Base-by-base conservation (phyloP, 345 rosid genomes). In the Limnanthes douglasii region DNA sequence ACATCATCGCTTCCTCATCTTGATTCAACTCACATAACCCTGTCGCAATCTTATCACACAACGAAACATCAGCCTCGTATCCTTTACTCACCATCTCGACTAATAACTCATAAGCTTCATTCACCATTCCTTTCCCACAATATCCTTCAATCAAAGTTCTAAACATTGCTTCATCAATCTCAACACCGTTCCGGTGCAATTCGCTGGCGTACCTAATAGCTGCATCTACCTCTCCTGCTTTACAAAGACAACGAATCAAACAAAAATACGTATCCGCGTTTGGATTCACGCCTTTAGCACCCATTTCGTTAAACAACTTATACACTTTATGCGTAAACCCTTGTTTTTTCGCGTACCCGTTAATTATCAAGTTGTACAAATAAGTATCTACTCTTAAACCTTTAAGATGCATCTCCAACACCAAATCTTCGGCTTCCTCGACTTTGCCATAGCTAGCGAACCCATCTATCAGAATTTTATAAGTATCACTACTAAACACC, bases 391-490 rank as follows among this genome's bases (percentile, higher is more conserved):
- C 76, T 46, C 25, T 49, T 11, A 73, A 32, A 36, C 65, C 52
- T 39, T 44, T 29, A 34, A 44, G 57, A 33, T 70, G 62, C 80
- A 70, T 73, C 9, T 44, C 57, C 52, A 21, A 40, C 5, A 62
- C 43, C 59, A 68, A 46, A 40, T 39, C 56, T 37, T 59, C 66
- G 0, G 74, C 80, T 48, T 65, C 75, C 31, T 64, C 61, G 10
- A 52, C 2, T 45, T 66, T 53, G 0, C 79, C 70, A 5, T 30
- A 65, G 60, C 79, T 65, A 1, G 54, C 10, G 22, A 48, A 68
- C 42, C 83, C 74, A 15, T 60, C 62, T 1, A 68, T 45, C 54
- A 78, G 35, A 34, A 50, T 18, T 41, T 58, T 68, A 45, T 53
- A 68, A 4, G 52, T 50, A 11, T 50, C 56, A 0, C 38, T 36